These are phyloP conservation scores for Bonnemaisonia californica DNA, from an alignment of 31 red algal species.

Conservation along the genomic window DNA sequence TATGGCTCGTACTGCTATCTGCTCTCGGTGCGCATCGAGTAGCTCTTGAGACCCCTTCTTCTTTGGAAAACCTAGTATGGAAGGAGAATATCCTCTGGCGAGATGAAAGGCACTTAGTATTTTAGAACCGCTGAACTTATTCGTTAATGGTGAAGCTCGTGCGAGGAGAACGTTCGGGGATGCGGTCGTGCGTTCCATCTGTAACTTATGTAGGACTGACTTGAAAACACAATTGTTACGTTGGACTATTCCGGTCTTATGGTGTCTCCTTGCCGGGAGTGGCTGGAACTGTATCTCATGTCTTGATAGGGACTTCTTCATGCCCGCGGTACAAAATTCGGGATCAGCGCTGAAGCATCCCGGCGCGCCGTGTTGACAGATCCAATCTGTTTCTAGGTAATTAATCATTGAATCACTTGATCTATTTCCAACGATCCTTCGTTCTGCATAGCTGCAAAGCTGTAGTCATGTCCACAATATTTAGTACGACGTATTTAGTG, in stretches of 20 bases:
- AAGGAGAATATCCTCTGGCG: constrained; percentile 26
- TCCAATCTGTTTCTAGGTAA: background rate
- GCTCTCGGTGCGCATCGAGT: constrained; percentile 4
- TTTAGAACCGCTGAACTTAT: background rate
- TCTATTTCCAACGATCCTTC: too few relatives aligned
- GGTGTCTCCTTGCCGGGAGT: background rate
- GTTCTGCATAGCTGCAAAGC: too few relatives aligned
- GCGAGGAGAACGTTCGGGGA: background rate
- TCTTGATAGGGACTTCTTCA: background rate
- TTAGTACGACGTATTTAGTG: background rate
- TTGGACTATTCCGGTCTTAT: background rate
- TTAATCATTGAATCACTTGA: background rate
- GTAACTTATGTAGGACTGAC: background rate
- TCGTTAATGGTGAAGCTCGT: constrained; percentile 17
- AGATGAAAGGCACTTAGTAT: constrained; percentile 8
- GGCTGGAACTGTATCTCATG: background rate
- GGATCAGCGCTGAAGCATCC: background rate
- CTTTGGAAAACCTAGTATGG: background rate
- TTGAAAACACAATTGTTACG: background rate
- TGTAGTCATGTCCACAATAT: background rate
- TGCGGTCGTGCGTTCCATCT: background rate
- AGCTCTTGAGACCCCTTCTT: constrained; percentile 8
- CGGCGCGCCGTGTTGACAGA: background rate
- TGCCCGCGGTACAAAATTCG: background rate
- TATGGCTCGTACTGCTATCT: constrained; percentile 1